Conservation (phyloP, 1,139 yeast genomes). For the Taiozyma sp. region DNA sequence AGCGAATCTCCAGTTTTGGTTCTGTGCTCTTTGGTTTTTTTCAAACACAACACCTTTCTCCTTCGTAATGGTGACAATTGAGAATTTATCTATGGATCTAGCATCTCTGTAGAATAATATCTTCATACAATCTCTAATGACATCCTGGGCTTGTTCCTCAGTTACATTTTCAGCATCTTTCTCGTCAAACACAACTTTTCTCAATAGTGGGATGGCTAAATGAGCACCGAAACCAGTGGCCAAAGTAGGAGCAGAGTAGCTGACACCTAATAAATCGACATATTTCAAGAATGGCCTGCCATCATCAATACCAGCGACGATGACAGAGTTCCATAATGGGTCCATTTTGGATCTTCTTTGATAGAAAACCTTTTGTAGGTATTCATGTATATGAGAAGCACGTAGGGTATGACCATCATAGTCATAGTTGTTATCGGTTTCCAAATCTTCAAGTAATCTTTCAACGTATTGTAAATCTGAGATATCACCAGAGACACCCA, state of each 20-base stretch:
- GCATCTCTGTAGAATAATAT: conserved; percentile 96
- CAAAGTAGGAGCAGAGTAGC: conserved; percentile 81
- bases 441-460: conserved; percentile 72
- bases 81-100: conserved; percentile 81
- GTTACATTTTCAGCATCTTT: conserved; percentile 62
- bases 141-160: conserved; percentile 71
- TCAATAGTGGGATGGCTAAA: conserved; percentile 85
- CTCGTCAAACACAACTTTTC: conserved; percentile 79
- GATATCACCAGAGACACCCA: conserved; percentile 93
- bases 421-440: conserved; percentile 75
- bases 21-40: conserved; percentile 53
- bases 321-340: conserved; percentile 92
- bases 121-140: conserved; percentile 84
- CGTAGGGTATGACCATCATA: conserved; percentile 64
- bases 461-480: conserved; percentile 88
- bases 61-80: conserved; percentile 72
- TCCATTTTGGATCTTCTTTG: conserved; percentile 88
- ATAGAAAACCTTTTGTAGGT: conserved; percentile 80
- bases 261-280: conserved; percentile 88
- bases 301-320: conserved; percentile 86
- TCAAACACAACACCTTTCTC: conserved; percentile 58
- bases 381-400: conserved; percentile 87
- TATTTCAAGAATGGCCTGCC: conserved; percentile 72
- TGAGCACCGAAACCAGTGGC: conserved; percentile 98
- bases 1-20: conserved; percentile 93